A percentile compares a stretch with the other conserved stretches of the same genome.
These are phyloP conservation scores for Ricinus communis DNA, from an alignment of 345 rosid genomes.

Conservation along the genomic window DNA sequence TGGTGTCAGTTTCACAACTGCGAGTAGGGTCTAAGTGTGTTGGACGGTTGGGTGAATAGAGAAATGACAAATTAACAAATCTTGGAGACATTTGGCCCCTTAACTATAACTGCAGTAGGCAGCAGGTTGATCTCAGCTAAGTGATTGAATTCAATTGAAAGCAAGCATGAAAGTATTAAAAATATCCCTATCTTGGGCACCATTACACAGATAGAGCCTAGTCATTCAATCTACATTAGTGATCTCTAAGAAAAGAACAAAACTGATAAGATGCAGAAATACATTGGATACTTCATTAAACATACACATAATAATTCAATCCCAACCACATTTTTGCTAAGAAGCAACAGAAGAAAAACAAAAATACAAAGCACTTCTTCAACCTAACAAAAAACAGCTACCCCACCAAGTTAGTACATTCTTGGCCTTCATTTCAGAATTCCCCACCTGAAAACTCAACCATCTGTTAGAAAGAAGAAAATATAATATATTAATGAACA, in stretches of 20 bases:
- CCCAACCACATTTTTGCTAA: slow-evolving; percentile 15
- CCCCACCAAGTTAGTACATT: slow-evolving; percentile 23
- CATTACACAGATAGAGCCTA: slow-evolving; percentile 12
- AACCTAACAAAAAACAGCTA: slow-evolving; percentile 12
- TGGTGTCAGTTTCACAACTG: slow-evolving; percentile 17
- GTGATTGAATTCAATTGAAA: slow-evolving; percentile 7
- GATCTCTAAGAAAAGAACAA: slow-evolving; percentile 13
- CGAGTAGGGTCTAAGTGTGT: slow-evolving; percentile 9
- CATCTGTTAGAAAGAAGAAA: slow-evolving; percentile 26
- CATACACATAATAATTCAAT: slow-evolving; percentile 8
- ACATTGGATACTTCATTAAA: slow-evolving; percentile 31
- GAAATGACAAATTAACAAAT: slow-evolving; percentile 23
- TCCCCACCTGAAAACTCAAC: slow-evolving; percentile 27
- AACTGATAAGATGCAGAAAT: background rate
- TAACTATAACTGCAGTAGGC: slow-evolving; percentile 13
- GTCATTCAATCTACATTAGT: slow-evolving; percentile 21
- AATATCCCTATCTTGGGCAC: slow-evolving; percentile 5
- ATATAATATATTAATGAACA: background rate
- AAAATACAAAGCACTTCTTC: background rate
- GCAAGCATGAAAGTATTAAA: slow-evolving; percentile 4
- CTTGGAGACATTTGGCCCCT: slow-evolving; percentile 22
- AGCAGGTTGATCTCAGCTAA: background rate
- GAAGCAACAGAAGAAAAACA: background rate
- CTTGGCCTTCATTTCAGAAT: slow-evolving; percentile 15
- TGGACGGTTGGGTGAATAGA: slow-evolving; percentile 7